These are phyloP conservation scores for Citrus sinensis DNA, from an alignment of 345 rosid species.

Conservation along the genomic window DNA sequence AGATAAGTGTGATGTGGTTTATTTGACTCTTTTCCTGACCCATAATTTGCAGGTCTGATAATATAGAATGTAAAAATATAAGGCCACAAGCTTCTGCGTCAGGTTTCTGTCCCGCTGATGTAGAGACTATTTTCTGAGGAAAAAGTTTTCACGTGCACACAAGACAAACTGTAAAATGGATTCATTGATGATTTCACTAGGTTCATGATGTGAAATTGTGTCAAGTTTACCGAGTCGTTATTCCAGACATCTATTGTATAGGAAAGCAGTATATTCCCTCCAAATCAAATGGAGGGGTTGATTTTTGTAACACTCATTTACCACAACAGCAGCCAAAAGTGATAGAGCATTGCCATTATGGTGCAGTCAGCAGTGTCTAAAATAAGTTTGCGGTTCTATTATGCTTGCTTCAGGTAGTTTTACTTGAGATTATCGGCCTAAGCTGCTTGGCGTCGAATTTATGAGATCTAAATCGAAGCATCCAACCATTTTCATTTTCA, in stretches of 20 bases:
- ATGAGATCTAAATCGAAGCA: too few relatives aligned
- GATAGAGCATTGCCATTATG: not conserved
- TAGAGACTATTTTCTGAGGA: not conserved
- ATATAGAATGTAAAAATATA: not conserved
- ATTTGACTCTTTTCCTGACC: not conserved
- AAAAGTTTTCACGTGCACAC: not conserved
- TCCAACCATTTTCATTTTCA: too few relatives aligned
- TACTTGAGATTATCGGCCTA: not conserved
- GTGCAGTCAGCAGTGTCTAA: not conserved
- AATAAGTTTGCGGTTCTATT: not conserved
- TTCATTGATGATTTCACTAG: not conserved
- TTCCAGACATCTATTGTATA: slow-evolving; percentile 7
- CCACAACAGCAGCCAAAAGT: not conserved
- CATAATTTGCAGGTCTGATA: slow-evolving; percentile 27
- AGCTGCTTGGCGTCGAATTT: not conserved
- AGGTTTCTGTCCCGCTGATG: not conserved
- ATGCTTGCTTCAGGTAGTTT: not conserved
- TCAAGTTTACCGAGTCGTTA: not conserved
- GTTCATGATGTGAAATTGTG: too few relatives aligned
- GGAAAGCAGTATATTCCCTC: slow-evolving; percentile 12
- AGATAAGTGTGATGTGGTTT: not conserved
- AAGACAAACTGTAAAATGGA: not conserved
- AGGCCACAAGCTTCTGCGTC: not conserved
- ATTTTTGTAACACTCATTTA: not conserved
- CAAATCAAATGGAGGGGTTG: slow-evolving; percentile 15